These are phyloP conservation scores for Talinum fruticosum DNA, from an alignment of 148 eudicot genomes.

Conservation along the genomic window DNA sequence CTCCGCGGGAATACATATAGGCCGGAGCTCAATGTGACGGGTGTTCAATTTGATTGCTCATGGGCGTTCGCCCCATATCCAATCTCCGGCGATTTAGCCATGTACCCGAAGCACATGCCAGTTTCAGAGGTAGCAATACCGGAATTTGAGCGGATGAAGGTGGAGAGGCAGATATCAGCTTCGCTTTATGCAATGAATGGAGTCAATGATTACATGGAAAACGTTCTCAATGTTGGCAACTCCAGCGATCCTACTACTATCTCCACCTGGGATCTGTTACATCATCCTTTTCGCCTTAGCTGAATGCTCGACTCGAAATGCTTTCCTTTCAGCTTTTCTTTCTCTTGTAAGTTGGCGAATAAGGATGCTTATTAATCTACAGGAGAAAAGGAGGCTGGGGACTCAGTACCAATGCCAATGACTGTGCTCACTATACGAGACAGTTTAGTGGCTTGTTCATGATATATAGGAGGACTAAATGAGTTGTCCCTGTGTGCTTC, in stretches of 20 bases:
- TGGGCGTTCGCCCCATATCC: slow-evolving; percentile 18
- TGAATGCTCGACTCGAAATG: not conserved
- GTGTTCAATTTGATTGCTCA: slow-evolving; percentile 21
- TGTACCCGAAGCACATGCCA: not conserved
- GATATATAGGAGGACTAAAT: not conserved
- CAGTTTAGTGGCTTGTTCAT: slow-evolving; percentile 5
- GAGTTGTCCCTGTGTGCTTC: not conserved
- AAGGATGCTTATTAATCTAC: not conserved
- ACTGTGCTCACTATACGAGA: not conserved
- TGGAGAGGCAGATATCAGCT: slow-evolving; percentile 58
- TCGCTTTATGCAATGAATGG: slow-evolving; percentile 57
- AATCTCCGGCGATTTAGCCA: slow-evolving; percentile 9
- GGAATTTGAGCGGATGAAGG: slow-evolving; percentile 47
- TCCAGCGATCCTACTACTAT: slow-evolving; percentile 19
- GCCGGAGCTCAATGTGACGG: slow-evolving; percentile 34
- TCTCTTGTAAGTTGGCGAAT: not conserved
- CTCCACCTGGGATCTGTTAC: slow-evolving; percentile 18
- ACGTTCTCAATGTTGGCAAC: slow-evolving; percentile 18
- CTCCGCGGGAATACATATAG: slow-evolving; percentile 22
- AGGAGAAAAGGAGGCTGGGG: not conserved
- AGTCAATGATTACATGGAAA: slow-evolving; percentile 45
- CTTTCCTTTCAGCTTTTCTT: not conserved
- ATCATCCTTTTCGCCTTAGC: slow-evolving; percentile 14
- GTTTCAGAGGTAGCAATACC: slow-evolving; percentile 20
- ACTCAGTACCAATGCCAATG: slow-evolving; percentile 4